Evolutionary conservation across 768 basidiomycete species (phyloP), one percentile per base, ranked within the genome.

Genomic region (Lactarius indigo): DNA sequence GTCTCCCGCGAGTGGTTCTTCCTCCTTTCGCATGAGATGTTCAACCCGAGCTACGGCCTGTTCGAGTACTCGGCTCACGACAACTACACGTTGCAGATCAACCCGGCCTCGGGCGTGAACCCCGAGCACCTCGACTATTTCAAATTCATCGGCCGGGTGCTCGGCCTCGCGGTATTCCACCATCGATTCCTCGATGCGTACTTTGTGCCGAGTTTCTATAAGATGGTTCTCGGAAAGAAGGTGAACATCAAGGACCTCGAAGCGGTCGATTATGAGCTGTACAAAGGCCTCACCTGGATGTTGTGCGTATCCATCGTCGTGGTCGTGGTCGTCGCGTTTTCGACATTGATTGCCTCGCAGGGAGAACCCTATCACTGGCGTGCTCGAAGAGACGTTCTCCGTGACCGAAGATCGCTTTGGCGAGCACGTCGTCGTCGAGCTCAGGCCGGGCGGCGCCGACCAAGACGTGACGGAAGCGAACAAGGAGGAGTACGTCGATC

Each of bases 1-100:
- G 86, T 90, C 33, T 87, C 86, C 67, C 91, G 90, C 75, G 91
- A 92, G 77, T 92, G 91, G 89, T 91, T 92, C 79, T 91, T 92
- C 84, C 78, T 92, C 3, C 79, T 92, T 57, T 92, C 90, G 1
- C 90, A 91, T 65, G 88, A 91, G 72, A 88, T 92, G 70, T 92
- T 92, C 78, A 87, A 91, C 72, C 90, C 90, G 26, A 87, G 85
- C 61, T 91, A 91, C 65, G 90, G 90, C n/a, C 76, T 91, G 41
- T 91, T 91, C 72, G 87, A 91, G 74, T 92, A 92, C 71, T 90
- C 90, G 0, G 82, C 88, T 4, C 86, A 87, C 71, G 91, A 92
- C 79, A 89, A 89, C 71, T 91, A 91, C 72, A 90, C 90, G 0
- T 82, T 92, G 4, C 88, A 91, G 76, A 89, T 92, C 74, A 92